Conservation (phyloP, 352 stramenopile species). For the Albugo laibachii region DNA sequence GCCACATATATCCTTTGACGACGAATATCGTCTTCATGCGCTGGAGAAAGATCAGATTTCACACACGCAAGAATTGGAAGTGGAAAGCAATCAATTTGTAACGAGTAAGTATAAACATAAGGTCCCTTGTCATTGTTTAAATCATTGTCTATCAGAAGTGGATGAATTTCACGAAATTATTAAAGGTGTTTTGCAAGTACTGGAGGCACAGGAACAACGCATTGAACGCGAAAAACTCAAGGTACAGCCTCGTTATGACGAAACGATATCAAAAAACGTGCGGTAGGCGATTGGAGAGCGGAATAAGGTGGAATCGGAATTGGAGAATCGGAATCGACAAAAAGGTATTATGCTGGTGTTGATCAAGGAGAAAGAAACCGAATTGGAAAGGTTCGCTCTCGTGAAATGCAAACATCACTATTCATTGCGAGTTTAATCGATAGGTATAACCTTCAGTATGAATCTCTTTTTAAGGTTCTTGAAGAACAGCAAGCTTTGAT, state of each 20-base stretch:
- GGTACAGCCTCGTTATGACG: slow-evolving; percentile 7
- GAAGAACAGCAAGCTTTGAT: slow-evolving; percentile 67
- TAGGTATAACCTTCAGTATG: slow-evolving; percentile 59
- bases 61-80: slow-evolving; percentile 55
- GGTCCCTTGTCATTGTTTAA: not conserved
- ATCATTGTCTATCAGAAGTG: slow-evolving; percentile 18
- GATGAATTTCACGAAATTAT: slow-evolving; percentile 71
- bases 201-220: slow-evolving; percentile 52
- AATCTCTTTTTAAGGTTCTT: slow-evolving; percentile 56
- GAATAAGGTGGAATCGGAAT: slow-evolving; percentile 57
- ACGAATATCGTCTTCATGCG: slow-evolving; percentile 58
- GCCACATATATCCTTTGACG: slow-evolving; percentile 57
- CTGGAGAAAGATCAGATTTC: slow-evolving; percentile 61
- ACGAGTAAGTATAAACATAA: slow-evolving; percentile 18
- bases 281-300: slow-evolving; percentile 51
- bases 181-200: slow-evolving; percentile 55
- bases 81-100: slow-evolving; percentile 67
- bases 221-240: slow-evolving; percentile 73
- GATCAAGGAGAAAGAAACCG: slow-evolving; percentile 69
- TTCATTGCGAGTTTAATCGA: not conserved
- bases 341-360: slow-evolving; percentile 59
- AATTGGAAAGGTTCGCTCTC: slow-evolving; percentile 33
- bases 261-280: not conserved
- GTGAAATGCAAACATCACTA: not conserved
- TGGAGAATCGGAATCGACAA: slow-evolving; percentile 66